phyloP scores from a whole-genome alignment of 1,284 basidiomycete genomes.

The Malassezia vespertilionis region DNA sequence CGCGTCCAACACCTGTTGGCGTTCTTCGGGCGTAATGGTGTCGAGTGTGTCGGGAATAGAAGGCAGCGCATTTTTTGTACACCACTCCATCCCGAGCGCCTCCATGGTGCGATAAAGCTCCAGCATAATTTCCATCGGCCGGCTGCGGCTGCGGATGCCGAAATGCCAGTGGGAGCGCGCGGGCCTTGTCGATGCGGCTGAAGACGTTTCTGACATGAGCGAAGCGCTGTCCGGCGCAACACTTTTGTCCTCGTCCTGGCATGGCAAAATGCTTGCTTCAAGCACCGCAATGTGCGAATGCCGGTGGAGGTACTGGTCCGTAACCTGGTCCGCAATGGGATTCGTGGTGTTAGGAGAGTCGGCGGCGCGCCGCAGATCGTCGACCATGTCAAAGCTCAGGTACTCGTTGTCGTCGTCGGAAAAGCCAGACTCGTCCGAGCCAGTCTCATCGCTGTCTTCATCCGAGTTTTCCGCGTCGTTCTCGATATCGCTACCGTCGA shows the following conservation, averaged over 20 bases:
- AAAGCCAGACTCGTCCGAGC: slow-evolving; percentile 28
- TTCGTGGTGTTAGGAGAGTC: not conserved
- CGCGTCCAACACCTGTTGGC: slow-evolving; percentile 49
- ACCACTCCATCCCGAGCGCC: slow-evolving; percentile 92
- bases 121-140: slow-evolving; percentile 98
- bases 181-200: not conserved
- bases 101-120: slow-evolving; percentile 92
- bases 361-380: slow-evolving; percentile 9
- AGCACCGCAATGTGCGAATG: slow-evolving; percentile 26
- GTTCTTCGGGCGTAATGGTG: slow-evolving; percentile 41
- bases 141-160: slow-evolving; percentile 83
- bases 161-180: slow-evolving; percentile 73
- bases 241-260: too few species aligned
- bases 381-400: slow-evolving; percentile 23
- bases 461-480: slow-evolving; percentile 28
- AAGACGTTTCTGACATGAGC: too few species aligned
- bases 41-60: slow-evolving; percentile 4
- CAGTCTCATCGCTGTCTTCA: slow-evolving; percentile 23
- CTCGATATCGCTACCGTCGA: slow-evolving; percentile 22
- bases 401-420: slow-evolving; percentile 20
- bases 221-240: not conserved
- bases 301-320: slow-evolving; percentile 10
- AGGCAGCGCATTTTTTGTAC: slow-evolving; percentile 44
- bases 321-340: not conserved
- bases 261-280: slow-evolving; percentile 30